These are phyloP conservation scores for Acacia pycnantha DNA, from an alignment of 331 rosid genomes.

Conservation along the genomic window DNA sequence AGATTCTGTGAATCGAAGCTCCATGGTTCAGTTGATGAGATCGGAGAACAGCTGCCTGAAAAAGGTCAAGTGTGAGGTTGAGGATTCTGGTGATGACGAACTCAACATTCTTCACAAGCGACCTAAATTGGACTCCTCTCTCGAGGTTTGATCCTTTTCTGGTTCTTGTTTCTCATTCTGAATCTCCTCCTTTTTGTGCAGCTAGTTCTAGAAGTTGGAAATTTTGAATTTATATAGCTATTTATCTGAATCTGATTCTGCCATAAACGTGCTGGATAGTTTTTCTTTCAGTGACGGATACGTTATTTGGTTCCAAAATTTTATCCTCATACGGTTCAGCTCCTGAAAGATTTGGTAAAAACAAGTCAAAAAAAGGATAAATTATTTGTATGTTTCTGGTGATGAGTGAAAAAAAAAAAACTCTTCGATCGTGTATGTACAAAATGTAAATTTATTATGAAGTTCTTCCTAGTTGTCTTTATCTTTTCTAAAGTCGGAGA, in stretches of 20 bases:
- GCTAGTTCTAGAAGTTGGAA: neutral
- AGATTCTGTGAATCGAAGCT: neutral
- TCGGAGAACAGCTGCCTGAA: slow-evolving; percentile 36
- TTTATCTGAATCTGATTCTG: neutral
- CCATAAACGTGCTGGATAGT: neutral
- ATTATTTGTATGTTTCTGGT: neutral
- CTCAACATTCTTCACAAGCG: slow-evolving; percentile 47
- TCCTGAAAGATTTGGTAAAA: neutral
- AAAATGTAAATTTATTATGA: neutral
- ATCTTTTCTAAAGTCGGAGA: neutral
- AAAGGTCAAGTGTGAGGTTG: slow-evolving; percentile 53
- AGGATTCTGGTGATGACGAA: slow-evolving; percentile 36
- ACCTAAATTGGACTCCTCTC: slow-evolving; percentile 34
- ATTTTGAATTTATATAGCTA: neutral
- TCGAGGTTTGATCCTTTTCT: slow-evolving; percentile 38
- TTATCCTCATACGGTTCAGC: neutral
- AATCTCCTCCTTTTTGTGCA: neutral
- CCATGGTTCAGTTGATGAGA: slow-evolving; percentile 71
- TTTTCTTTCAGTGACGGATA: neutral
- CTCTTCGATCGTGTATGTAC: neutral
- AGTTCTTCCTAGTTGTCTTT: neutral
- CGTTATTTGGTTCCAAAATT: neutral
- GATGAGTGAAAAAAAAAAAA: neutral
- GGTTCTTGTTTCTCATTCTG: neutral
- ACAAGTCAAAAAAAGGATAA: neutral